These are phyloP conservation scores for Histomonas meleagridis DNA, from an alignment of 208 protist genomes.

Conservation along the genomic window DNA sequence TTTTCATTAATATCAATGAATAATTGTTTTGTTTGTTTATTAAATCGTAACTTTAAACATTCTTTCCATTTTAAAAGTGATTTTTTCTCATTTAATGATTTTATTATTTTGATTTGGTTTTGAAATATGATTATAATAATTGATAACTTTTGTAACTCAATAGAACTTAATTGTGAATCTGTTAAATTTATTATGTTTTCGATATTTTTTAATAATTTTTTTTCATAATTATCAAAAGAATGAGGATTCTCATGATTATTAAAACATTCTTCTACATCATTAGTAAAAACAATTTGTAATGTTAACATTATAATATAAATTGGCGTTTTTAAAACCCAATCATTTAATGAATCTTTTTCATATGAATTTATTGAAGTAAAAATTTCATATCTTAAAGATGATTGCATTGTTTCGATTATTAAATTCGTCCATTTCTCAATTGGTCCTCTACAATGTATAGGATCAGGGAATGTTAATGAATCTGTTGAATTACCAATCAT, in stretches of 20 bases:
- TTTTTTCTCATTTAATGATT: background rate
- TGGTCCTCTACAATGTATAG: background rate
- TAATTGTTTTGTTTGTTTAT: background rate
- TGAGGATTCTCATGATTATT: background rate
- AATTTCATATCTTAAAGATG: background rate
- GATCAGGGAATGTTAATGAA: background rate
- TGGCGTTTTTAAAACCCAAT: background rate
- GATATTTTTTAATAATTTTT: background rate
- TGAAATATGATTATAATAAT: background rate
- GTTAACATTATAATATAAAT: background rate
- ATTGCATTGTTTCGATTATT: background rate
- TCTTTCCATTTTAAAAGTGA: background rate
- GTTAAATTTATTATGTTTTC: background rate
- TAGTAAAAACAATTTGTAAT: background rate
- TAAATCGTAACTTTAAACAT: background rate
- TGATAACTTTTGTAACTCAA: background rate
- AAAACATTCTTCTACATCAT: slow-evolving; percentile 24
- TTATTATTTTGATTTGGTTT: background rate
- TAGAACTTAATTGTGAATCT: background rate
- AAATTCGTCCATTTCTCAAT: background rate
- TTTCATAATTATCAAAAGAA: background rate
- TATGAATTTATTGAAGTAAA: background rate
- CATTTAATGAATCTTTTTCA: background rate
- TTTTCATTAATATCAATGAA: background rate
- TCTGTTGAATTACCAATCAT: background rate